Evolutionary conservation across 192 early-diverging fungal genomes (phyloP).

Genomic region (Haplosporangium gracile): DNA sequence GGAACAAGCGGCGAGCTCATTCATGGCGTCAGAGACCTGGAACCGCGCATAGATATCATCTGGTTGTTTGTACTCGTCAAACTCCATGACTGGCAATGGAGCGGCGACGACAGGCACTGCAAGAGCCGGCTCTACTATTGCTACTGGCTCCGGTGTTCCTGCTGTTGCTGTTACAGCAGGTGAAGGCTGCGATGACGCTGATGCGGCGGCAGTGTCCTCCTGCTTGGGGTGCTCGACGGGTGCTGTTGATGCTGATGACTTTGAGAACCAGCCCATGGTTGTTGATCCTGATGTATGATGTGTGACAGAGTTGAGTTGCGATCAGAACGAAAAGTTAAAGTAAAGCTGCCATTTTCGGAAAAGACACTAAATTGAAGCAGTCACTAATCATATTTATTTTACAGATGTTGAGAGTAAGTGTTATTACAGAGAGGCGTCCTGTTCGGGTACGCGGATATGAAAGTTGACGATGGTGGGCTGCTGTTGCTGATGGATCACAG

Average conservation of each 20-base stretch:
- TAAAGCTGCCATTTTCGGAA: neutral
- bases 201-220: neutral
- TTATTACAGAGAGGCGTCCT: conserved; percentile 14
- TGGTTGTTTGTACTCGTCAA: conserved; percentile 44
- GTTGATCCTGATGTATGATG: conserved; percentile 3
- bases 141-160: neutral
- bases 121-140: neutral
- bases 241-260: conserved; percentile 17
- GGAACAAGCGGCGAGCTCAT: conserved; percentile 36
- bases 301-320: neutral
- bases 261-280: conserved; percentile 54
- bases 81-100: conserved; percentile 1
- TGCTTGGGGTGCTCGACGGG: neutral
- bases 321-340: neutral
- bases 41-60: conserved; percentile 38
- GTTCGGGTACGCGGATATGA: conserved; percentile 57
- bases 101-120: neutral
- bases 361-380: neutral
- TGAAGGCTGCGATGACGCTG: neutral
- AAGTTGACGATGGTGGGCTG: conserved; percentile 63
- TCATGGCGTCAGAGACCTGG: conserved; percentile 49
- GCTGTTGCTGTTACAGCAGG: neutral
- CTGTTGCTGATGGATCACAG: conserved; percentile 60
- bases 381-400: neutral
- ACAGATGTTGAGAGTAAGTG: conserved; percentile 10